These are phyloP conservation scores for Setaria italica DNA, from an alignment of 202 grass and related monocot genomes.

Conservation along the genomic window DNA sequence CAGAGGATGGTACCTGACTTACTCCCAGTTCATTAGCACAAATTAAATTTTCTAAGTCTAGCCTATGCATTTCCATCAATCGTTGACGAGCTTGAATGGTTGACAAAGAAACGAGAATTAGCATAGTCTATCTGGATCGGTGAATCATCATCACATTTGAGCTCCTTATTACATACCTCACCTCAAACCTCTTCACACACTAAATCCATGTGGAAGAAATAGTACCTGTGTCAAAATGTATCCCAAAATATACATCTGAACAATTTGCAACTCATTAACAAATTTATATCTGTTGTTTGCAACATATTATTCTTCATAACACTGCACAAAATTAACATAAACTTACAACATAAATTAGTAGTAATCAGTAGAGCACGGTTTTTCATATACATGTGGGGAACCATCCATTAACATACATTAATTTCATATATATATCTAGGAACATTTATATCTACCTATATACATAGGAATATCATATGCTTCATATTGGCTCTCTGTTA, in stretches of 20 bases:
- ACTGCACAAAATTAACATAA: not conserved
- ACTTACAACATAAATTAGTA: not conserved
- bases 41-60: not conserved
- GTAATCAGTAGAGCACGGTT: not conserved
- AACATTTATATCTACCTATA: not conserved
- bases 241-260: not conserved
- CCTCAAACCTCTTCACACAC: constrained; percentile 3
- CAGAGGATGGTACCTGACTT: not conserved
- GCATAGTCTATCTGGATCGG: not conserved
- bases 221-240: not conserved
- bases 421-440: not conserved
- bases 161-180: constrained; percentile 5
- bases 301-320: not conserved
- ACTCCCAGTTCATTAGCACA: not conserved
- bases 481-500: not conserved
- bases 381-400: constrained; percentile 6
- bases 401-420: not conserved
- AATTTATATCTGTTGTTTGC: not conserved
- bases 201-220: not conserved
- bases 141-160: not conserved
- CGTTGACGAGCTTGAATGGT: not conserved
- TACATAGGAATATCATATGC: constrained; percentile 11
- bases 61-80: not conserved
- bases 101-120: not conserved
- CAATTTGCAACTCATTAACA: not conserved